Evolutionary conservation across 768 basidiomycete species (phyloP).

Genomic region (Lactarius sanguifluus): DNA sequence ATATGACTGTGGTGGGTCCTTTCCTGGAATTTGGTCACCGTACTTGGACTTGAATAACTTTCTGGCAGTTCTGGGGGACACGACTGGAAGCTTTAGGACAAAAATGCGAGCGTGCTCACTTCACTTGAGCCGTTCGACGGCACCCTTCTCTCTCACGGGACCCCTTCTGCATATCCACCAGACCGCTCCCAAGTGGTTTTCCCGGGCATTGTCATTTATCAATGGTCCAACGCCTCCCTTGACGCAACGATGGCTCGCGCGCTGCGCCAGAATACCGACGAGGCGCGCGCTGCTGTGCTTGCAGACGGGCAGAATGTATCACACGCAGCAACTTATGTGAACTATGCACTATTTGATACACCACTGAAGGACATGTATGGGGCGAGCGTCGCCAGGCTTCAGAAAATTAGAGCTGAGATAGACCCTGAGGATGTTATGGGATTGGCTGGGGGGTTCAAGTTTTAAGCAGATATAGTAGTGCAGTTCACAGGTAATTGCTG

Average conservation of each 20-base stretch:
- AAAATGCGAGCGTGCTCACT: background rate
- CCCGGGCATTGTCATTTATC: background rate
- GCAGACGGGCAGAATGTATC: slow-evolving; percentile 29
- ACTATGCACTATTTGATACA: slow-evolving; percentile 27
- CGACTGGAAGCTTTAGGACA: slow-evolving; percentile 9
- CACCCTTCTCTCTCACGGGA: slow-evolving; percentile 14
- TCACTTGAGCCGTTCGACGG: slow-evolving; percentile 2
- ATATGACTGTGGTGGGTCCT: background rate
- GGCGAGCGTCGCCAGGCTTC: slow-evolving; percentile 18
- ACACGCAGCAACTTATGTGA: slow-evolving; percentile 23
- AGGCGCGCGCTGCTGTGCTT: slow-evolving; percentile 10
- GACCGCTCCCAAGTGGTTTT: slow-evolving; percentile 19
- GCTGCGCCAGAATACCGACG: slow-evolving; percentile 28
- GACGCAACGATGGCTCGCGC: slow-evolving; percentile 47
- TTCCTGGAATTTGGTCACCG: background rate
- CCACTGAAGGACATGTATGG: slow-evolving; percentile 29
- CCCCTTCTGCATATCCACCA: slow-evolving; percentile 20
- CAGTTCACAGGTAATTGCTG: background rate
- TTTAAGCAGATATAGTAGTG: background rate
- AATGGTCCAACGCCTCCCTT: slow-evolving; percentile 27
- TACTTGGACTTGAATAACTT: background rate
- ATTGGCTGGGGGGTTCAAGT: slow-evolving; percentile 31
- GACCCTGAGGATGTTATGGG: slow-evolving; percentile 32
- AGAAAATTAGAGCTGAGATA: slow-evolving; percentile 8
- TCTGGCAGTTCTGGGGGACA: slow-evolving; percentile 17